Evolutionary conservation across 129 eudicot species (phyloP), one percentile per base, ranked within the genome.

Genomic region (Chrysanthemum makinoi): DNA sequence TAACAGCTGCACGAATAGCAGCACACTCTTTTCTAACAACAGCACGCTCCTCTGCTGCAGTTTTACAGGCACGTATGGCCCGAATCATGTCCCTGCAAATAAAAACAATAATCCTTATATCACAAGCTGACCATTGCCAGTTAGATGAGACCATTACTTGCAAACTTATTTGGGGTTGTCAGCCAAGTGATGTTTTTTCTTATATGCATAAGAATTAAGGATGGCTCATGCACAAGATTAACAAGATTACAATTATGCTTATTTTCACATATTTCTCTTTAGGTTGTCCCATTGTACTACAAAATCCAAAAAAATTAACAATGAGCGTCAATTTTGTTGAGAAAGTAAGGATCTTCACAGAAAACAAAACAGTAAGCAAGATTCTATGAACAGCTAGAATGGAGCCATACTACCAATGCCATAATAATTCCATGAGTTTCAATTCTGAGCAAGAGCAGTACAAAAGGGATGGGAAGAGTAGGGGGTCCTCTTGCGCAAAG

Each of bases 1-100:
- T 88, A 63, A 95, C 87, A 62, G 99, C 83, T 62, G 97, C 96
- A 78, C 99, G 97, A 68, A 95, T 95, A 74, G 97, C 75, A 77
- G 99, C 99, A 81, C 96, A 86, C 75, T 95, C 97, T 82, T 95
- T 22, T 22, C 99, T 88, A 59, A 95, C 89, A 86, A 95, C 99
- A 79, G 87, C 97, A 35, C 99, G 97, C 75, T 95, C 99, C 81
- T 95, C 99, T 72, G 99, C 99, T 35, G 99, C 99, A 72, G 99
- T 95, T 83, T 95, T 95, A 87, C 97, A 90, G 83, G 97, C 96
- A 75, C 99, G 99, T 79, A 95, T 88, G 43, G 99, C 89, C 85
- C 99, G 91, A 80, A 95, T 95, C 99, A 95, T 95, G 89, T 95
- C 99, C 97, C 99, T 95, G 81, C 86, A 82, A 30, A 30, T 30